phyloP scores from a whole-genome alignment of 805 yeast genomes.

The Lachancea sp. region DNA sequence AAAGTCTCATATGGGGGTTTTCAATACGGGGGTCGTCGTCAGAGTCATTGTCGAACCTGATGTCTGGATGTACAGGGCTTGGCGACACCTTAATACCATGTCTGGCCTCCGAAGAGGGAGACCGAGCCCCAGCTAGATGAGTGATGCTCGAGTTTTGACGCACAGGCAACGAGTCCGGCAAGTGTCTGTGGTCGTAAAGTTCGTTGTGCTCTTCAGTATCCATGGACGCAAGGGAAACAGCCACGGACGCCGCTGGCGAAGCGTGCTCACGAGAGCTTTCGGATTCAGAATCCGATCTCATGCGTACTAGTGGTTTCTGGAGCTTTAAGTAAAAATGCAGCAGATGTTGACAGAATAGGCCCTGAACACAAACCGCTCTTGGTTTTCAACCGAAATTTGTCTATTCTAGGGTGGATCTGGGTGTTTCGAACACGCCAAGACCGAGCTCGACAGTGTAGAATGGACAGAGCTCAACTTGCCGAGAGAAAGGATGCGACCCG shows the following conservation, averaged over 20 bases:
- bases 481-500: not conserved
- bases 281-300: slow-evolving; percentile 8
- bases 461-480: not conserved
- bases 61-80: slow-evolving; percentile 3
- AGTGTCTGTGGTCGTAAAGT: slow-evolving; percentile 45
- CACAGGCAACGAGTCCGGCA: slow-evolving; percentile 31
- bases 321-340: too few species aligned
- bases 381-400: too few species aligned
- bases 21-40: slow-evolving; percentile 6
- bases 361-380: too few species aligned
- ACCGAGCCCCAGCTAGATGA: too few species aligned
- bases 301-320: not conserved
- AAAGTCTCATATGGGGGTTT: slow-evolving; percentile 3
- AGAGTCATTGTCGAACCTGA: slow-evolving; percentile 5
- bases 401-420: slow-evolving; percentile 6
- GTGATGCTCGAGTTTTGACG: slow-evolving; percentile 1
- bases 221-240: slow-evolving; percentile 32
- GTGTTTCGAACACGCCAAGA: not conserved
- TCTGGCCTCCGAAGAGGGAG: too few species aligned
- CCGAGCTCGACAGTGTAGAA: slow-evolving; percentile 2
- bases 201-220: slow-evolving; percentile 35
- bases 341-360: too few species aligned
- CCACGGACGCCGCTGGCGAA: slow-evolving; percentile 23
- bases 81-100: not conserved
- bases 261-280: slow-evolving; percentile 4